Conservation (phyloP, 148 eudicot genomes). For the Polygonum aviculare region DNA sequence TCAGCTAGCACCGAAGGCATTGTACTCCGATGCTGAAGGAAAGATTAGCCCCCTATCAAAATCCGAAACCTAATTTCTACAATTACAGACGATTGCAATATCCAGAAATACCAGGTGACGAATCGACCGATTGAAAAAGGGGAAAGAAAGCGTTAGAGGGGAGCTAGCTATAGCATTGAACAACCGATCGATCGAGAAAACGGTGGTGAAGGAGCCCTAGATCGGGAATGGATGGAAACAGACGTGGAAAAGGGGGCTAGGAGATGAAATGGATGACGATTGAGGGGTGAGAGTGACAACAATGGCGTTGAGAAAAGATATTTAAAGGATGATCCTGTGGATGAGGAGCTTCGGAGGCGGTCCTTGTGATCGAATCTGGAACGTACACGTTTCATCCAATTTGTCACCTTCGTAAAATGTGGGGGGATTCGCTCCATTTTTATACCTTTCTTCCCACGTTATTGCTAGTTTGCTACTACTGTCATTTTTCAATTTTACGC, state of each 20-base stretch:
- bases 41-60: slow-evolving; percentile 1
- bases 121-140: background rate
- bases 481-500: no score
- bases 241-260: background rate
- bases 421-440: no score
- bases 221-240: background rate
- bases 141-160: background rate
- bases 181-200: background rate
- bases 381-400: slow-evolving; percentile 10
- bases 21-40: slow-evolving; percentile 57
- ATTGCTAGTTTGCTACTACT: no score
- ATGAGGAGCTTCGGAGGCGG: background rate
- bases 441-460: no score
- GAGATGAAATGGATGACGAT: background rate
- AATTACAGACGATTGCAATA: background rate
- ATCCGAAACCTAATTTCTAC: background rate
- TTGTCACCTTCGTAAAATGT: background rate
- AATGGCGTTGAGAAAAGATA: slow-evolving; percentile 5
- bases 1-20: slow-evolving; percentile 78
- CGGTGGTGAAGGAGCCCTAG: background rate
- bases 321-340: background rate
- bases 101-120: background rate
- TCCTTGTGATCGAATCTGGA: slow-evolving; percentile 8
- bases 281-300: background rate
- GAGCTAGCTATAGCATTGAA: background rate